Evolutionary conservation across 179 eudicot species (phyloP).

Genomic region (Corrigiola litoralis): DNA sequence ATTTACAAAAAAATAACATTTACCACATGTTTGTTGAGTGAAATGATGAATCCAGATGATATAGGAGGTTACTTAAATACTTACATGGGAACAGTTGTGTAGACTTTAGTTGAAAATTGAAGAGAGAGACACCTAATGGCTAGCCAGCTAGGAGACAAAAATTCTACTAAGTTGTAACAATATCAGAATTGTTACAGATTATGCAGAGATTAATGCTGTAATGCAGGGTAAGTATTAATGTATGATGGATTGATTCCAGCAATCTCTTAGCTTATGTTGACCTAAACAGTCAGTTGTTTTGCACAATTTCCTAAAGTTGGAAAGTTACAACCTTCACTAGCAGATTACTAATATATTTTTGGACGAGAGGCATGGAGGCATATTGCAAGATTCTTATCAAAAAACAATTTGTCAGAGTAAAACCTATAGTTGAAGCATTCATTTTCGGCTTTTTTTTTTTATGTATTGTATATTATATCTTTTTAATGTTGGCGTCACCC

Average conservation of each 20-base stretch:
- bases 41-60: no score
- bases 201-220: neutral
- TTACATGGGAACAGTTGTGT: no score
- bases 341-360: neutral
- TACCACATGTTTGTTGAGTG: no score
- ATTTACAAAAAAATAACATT: no score
- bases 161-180: neutral
- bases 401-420: neutral
- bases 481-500: constrained; percentile 6
- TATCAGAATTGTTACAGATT: neutral
- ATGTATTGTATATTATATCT: neutral
- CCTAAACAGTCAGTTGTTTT: no score
- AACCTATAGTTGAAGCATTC: neutral
- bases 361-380: neutral
- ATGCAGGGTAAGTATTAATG: neutral
- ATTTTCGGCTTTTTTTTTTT: neutral
- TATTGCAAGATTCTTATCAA: neutral
- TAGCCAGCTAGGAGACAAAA: constrained; percentile 1
- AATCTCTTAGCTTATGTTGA: neutral
- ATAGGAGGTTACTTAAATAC: no score
- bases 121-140: no score
- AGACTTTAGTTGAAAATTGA: no score
- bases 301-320: neutral
- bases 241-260: neutral
- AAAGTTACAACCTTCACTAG: constrained; percentile 7